These are phyloP conservation scores for Lentinus brumalis DNA, from an alignment of 768 basidiomycete genomes.

Conservation along the genomic window DNA sequence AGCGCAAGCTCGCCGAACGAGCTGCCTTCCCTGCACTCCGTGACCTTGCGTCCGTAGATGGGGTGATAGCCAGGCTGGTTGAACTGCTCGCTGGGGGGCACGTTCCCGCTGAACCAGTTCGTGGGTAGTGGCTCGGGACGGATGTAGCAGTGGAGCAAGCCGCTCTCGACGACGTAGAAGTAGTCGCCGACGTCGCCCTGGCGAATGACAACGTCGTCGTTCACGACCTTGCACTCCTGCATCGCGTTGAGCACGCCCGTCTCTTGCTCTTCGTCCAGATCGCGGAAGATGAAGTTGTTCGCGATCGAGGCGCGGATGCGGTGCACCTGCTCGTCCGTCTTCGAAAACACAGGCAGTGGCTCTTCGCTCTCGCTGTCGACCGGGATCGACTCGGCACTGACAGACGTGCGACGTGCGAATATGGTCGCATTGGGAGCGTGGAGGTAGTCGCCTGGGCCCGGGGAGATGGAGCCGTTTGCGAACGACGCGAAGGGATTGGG, in stretches of 20 bases:
- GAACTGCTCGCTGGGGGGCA: slow-evolving; percentile 52
- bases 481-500: slow-evolving; percentile 44
- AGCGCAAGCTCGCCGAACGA: slow-evolving; percentile 96
- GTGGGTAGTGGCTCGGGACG: slow-evolving; percentile 66
- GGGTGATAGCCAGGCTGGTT: slow-evolving; percentile 67
- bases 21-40: slow-evolving; percentile 79
- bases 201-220: slow-evolving; percentile 88
- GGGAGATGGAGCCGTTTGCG: slow-evolving; percentile 31
- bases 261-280: slow-evolving; percentile 95
- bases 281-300: slow-evolving; percentile 92
- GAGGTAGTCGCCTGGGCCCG: slow-evolving; percentile 63
- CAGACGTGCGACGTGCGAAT: slow-evolving; percentile 89
- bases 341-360: slow-evolving; percentile 73
- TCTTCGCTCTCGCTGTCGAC: slow-evolving; percentile 68
- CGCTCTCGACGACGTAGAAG: slow-evolving; percentile 96
- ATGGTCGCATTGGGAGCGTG: slow-evolving; percentile 74
- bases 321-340: slow-evolving; percentile 80
- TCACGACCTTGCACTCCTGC: slow-evolving; percentile 76
- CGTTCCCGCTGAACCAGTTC: slow-evolving; percentile 51
- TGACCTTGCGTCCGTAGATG: slow-evolving; percentile 78
- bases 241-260: slow-evolving; percentile 92
- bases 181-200: slow-evolving; percentile 97
- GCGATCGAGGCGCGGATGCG: slow-evolving; percentile 88
- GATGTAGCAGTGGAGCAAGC: slow-evolving; percentile 82
- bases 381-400: slow-evolving; percentile 95